These are phyloP conservation scores for Mycogone perniciosa DNA, from an alignment of 2,329 filamentous ascomycete species.

Conservation along the genomic window DNA sequence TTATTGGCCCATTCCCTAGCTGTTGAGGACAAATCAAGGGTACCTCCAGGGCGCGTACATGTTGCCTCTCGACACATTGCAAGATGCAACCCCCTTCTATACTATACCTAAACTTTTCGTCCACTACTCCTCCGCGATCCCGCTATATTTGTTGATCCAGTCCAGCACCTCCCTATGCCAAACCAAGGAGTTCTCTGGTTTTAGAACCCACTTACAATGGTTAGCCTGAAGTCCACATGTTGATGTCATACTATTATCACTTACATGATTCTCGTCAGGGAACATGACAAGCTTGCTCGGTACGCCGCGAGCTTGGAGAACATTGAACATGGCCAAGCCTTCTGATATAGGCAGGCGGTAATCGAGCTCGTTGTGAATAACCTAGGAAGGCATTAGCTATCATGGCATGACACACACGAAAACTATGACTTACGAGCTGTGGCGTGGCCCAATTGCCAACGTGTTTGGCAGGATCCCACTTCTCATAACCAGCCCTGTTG, in stretches of 20 bases:
- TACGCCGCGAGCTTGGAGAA: constrained; percentile 67
- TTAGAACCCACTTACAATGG: constrained; percentile 64
- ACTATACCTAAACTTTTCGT: not conserved
- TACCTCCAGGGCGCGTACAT: not conserved
- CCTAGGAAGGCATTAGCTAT: constrained; percentile 21
- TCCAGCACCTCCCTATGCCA: constrained; percentile 84
- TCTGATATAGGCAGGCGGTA: constrained; percentile 83
- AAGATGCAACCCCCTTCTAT: not conserved
- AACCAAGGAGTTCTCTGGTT: constrained; percentile 82
- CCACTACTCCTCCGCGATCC: constrained; percentile 28
- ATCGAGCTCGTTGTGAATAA: constrained; percentile 84
- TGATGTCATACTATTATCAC: constrained; percentile 8
- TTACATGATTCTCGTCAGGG: constrained; percentile 61
- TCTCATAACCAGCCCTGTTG: constrained; percentile 56
- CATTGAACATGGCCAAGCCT: constrained; percentile 78
- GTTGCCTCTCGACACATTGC: not conserved
- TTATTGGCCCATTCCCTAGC: too few species aligned
- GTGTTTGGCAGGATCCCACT: constrained; percentile 61
- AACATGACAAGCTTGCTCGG: constrained; percentile 76
- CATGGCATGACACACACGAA: not conserved
- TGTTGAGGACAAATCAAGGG: too few species aligned
- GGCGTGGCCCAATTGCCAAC: constrained; percentile 75
- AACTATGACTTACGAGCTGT: constrained; percentile 54
- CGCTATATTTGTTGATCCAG: constrained; percentile 64
- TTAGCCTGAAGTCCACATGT: not conserved